Evolutionary conservation across 352 stramenopile genomes (phyloP), one percentile per base, ranked within the genome.

Genomic region (Phytophthora tubulina): DNA sequence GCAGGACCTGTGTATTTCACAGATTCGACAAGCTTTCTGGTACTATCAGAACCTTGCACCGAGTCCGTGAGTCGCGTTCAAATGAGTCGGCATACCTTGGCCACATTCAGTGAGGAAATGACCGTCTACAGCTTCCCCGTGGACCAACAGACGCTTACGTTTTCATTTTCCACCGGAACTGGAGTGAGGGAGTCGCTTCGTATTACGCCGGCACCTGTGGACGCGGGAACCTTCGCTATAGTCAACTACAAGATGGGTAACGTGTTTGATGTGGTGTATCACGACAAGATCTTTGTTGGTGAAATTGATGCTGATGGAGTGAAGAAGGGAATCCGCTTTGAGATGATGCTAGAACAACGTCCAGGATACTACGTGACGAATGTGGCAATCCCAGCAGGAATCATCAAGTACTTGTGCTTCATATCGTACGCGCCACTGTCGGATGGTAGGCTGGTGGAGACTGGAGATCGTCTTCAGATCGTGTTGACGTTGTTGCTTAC

Each of bases 311-410:
- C 81, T 15, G 63, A 65, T 4, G 70, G 75, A 2, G 62, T 71
- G 17, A 79, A 78, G 56, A 86, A 86, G 48, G 42, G 70, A 10
- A 84, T 90, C 42, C 59, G 63, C 10, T 88, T 92, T 32, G 79
- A 89, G 54, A 78, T 92, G 63, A 84, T 90, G 68, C 67, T 92
- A n/a, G 73, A 86, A 54, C 80, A 82, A 4, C 63, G 69, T 15
- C 80, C 75, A n/a, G 71, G 64, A 3, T 92, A 88, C 68, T 88
- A 89, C 64, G 55, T 91, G 42, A 88, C 72, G 32, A 90, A 91
- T 31, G 72, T 89, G 4, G 75, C 77, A 1, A 71, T 88, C 33
- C 79, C 81, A 9, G 73, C 76, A 1, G 67, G 68, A 6, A 75
- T 85, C 36, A 88, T 90, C 64, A 85, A 79, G 31, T 84, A 88